Evolutionary conservation across 169 alveolate species (phyloP).

Genomic region (Eimeria brunetti): DNA sequence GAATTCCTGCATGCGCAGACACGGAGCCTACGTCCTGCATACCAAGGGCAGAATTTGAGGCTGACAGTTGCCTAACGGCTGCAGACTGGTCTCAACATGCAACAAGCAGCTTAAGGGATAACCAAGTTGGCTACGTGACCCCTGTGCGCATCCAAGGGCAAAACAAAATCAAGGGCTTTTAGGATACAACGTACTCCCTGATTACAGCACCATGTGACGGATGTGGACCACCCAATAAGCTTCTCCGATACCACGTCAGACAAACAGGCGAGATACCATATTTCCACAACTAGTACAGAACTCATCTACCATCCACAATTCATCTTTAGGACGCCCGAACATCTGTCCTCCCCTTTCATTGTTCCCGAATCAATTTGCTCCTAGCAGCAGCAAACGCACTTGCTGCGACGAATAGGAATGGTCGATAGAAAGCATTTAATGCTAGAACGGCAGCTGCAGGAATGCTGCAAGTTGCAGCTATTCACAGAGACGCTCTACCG

Average conservation of each 20-base stretch:
- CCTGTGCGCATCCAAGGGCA: neutral
- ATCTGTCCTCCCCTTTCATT: neutral
- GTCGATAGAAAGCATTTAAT: too few species aligned
- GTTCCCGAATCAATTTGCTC: neutral
- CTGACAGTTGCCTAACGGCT: neutral
- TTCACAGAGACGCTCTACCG: neutral
- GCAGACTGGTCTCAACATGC: neutral
- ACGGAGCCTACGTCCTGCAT: neutral
- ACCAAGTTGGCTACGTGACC: neutral
- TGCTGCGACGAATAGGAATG: neutral
- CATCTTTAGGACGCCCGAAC: neutral
- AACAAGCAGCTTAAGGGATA: neutral
- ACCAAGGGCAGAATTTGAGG: neutral
- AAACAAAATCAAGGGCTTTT: neutral
- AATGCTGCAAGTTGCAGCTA: neutral
- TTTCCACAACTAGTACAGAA: neutral
- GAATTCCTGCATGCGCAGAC: neutral
- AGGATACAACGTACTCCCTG: neutral
- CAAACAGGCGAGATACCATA: neutral
- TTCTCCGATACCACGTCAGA: neutral
- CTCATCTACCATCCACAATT: neutral
- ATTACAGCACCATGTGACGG: neutral
- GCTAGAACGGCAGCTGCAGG: neutral
- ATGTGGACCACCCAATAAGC: neutral
- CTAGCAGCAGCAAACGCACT: neutral